Evolutionary conservation across 2,329 filamentous ascomycete genomes (phyloP).

Genomic region (Diatrype stigma): DNA sequence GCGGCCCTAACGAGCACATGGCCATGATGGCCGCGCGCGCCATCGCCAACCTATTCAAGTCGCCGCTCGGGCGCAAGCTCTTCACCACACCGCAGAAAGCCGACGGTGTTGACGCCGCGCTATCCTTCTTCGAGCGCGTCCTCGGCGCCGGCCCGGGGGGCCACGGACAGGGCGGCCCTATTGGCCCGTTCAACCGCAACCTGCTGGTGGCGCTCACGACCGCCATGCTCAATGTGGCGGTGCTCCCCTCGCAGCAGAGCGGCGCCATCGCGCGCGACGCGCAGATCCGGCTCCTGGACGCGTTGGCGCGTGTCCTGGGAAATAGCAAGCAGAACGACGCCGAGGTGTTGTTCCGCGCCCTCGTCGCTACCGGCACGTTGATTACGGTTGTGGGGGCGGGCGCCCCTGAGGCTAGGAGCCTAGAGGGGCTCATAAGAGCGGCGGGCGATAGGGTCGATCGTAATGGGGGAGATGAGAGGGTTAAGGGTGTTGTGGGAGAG

Average conservation of each 20-base stretch:
- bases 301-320: conserved; percentile 61
- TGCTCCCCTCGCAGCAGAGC: conserved; percentile 54
- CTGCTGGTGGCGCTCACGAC: conserved; percentile 79
- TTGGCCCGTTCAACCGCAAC: conserved; percentile 66
- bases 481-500: conserved; percentile 44
- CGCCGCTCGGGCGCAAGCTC: conserved; percentile 63
- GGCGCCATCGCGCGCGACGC: conserved; percentile 32
- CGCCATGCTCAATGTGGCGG: conserved; percentile 77
- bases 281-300: conserved; percentile 51
- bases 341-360: conserved; percentile 76
- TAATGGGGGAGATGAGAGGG: conserved; percentile 47
- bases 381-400: conserved; percentile 52
- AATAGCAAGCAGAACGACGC: conserved; percentile 67
- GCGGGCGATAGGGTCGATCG: conserved; percentile 38
- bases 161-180: conserved; percentile 37
- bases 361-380: conserved; percentile 81
- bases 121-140: conserved; percentile 60
- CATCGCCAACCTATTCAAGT: conserved; percentile 79
- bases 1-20: conserved; percentile 67
- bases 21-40: conserved; percentile 81
- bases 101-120: conserved; percentile 50
- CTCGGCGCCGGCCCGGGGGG: conserved; percentile 49
- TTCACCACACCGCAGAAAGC: conserved; percentile 51
- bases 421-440: conserved; percentile 38
- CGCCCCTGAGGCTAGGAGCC: conserved; percentile 36